Evolutionary conservation across 257 asterid genomes (phyloP).

Genomic region (Solanum sejunctum): DNA sequence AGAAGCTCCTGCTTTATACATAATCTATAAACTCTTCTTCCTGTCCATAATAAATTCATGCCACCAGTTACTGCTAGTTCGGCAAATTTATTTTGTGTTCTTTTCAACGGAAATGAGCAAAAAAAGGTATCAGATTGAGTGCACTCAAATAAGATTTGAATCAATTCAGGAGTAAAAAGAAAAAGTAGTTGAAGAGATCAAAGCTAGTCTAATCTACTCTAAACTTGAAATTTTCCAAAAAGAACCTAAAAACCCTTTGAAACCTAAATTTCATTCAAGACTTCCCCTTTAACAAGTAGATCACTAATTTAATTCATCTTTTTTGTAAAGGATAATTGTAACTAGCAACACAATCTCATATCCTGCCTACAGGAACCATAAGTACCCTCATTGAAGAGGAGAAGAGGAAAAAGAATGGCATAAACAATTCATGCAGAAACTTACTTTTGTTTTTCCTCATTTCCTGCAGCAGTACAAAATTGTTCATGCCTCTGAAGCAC

Average conservation of each 20-base stretch:
- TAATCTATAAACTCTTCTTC: background rate
- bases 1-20: background rate
- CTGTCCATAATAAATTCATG: background rate
- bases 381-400: background rate
- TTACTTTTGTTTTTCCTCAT: constrained; percentile 24
- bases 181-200: background rate
- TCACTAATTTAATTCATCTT: background rate
- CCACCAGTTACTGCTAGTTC: background rate
- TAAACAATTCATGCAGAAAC: background rate
- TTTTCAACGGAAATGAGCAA: background rate
- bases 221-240: background rate
- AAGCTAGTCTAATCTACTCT: background rate
- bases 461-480: constrained; percentile 13
- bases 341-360: background rate
- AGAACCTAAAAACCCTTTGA: background rate
- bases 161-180: background rate
- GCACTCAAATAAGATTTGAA: background rate
- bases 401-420: background rate
- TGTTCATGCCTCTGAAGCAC: constrained; percentile 11
- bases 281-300: background rate
- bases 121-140: background rate
- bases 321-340: background rate
- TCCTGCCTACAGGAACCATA: background rate
- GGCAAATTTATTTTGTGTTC: background rate
- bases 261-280: background rate